phyloP scores from a whole-genome alignment of 2,329 filamentous ascomycete species.

The Orbilia oligospora region DNA sequence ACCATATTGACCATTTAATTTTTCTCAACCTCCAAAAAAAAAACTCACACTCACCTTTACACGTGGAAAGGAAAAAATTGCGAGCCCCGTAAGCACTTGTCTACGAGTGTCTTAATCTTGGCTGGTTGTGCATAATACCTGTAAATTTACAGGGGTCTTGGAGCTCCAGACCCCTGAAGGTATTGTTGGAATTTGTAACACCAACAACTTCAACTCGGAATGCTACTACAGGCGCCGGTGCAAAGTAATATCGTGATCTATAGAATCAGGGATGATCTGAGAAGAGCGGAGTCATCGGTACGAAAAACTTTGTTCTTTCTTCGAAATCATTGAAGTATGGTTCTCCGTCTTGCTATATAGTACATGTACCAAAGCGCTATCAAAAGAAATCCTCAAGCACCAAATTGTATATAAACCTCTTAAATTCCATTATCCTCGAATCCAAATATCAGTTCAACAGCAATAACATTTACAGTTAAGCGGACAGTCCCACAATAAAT shows the following conservation, averaged over 20 bases:
- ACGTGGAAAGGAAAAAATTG: not conserved
- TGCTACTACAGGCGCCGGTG: not conserved
- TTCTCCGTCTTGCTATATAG: not conserved
- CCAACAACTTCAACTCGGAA: not conserved
- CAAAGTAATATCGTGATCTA: not conserved
- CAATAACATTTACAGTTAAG: slow-evolving; percentile 2
- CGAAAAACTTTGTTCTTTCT: not conserved
- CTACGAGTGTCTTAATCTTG: not conserved
- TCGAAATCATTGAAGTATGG: not conserved
- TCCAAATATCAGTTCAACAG: not conserved
- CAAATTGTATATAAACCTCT: slow-evolving; percentile 3
- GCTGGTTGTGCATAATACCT: not conserved
- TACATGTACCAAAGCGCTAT: not conserved
- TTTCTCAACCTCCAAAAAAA: not conserved
- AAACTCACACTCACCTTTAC: not conserved
- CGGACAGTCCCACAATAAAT: not conserved
- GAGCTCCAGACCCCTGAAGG: not conserved
- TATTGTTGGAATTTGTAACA: slow-evolving; percentile 1
- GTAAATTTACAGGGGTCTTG: not conserved
- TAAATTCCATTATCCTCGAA: not conserved
- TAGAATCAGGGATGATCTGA: not conserved
- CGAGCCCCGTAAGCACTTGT: not conserved
- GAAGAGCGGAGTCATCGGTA: not conserved
- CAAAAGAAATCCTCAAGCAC: not conserved
- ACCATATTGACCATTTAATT: too few species aligned